Evolutionary conservation across 2,329 filamentous ascomycete species (phyloP), one percentile per base, ranked within the genome.

Genomic region (Xenosphaeropsis pyriputrescens): DNA sequence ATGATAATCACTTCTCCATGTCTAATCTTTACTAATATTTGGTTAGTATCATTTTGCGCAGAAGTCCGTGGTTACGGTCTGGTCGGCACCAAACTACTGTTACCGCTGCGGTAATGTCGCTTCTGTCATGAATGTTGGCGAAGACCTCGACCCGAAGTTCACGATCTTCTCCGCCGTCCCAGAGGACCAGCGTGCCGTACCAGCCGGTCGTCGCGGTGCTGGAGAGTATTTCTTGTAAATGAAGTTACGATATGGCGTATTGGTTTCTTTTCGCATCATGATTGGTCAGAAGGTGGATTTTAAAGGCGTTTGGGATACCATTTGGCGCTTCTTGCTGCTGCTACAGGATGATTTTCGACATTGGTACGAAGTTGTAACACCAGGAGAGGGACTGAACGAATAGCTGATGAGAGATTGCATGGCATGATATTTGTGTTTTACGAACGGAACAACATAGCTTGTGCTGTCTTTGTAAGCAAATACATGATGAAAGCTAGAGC

Each of bases 11-110:
- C 7, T 34, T 31, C 11, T 26, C 29, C 6, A 19, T 6, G 17
- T 34, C 31, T 14, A 18, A 30, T 39, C 12, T 41, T 39, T 44
- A 14, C 54, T 63, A 49, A 63, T 43, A 19, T 18, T 22, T 6
- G 37, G 26, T 3, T 40, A 85, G 74, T 96, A 93, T 57, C 89
- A 96, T 57, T 96, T 96, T 61, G 72, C 81, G 38, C 84, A 94
- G 57, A 89, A 91, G 62, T 93, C 93, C 11, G 88, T 95, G 32
- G 88, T 94, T 14, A 82, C 77, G 1, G 77, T 82, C 17, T 82
- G 77, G 70, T 93, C 84, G 1, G 88, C 88, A 8, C 88, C 88
- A 1, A 95, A 95, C 57, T 95, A 95, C 65, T 95, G 88, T 63
- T 95, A 95, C 62, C 45, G 45, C 29, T 64, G 61, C 42, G 62